Percentiles rank a stretch among this genome's conserved stretches.
These are phyloP conservation scores for Trametes villosa DNA, from an alignment of 768 basidiomycete genomes.

Conservation along the genomic window DNA sequence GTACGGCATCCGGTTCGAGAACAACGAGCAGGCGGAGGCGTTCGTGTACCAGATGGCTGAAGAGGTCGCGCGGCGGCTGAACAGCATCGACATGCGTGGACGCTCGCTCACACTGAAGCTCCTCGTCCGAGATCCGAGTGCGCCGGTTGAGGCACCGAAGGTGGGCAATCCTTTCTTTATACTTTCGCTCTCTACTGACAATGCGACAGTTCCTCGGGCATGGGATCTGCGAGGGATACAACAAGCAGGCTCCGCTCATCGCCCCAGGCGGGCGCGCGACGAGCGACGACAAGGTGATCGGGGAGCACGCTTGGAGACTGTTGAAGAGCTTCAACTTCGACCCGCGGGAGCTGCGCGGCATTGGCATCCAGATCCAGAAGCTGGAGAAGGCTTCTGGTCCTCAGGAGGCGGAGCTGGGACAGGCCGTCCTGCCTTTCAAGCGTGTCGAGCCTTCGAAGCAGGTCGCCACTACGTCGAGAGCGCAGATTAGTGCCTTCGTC, in stretches of 20 bases:
- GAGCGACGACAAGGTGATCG: constrained; percentile 72
- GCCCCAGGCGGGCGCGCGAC: constrained; percentile 71
- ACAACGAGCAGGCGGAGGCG: constrained; percentile 75
- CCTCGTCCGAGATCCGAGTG: constrained; percentile 83
- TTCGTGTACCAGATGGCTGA: constrained; percentile 79
- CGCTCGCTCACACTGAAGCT: constrained; percentile 83
- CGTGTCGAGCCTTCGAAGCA: constrained; percentile 23
- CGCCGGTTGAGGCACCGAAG: constrained; percentile 91
- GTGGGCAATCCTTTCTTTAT: constrained; percentile 40
- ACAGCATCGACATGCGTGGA: constrained; percentile 70
- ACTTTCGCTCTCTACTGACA: neutral
- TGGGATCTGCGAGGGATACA: constrained; percentile 82
- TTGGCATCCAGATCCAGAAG: constrained; percentile 91
- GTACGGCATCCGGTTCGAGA: constrained; percentile 96
- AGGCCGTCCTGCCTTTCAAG: constrained; percentile 65
- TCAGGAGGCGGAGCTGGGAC: constrained; percentile 49
- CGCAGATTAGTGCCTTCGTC: no score
- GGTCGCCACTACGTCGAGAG: neutral
- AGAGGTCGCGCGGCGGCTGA: constrained; percentile 76
- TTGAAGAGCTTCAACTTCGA: constrained; percentile 77
- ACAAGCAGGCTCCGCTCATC: constrained; percentile 66
- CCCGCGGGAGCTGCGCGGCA: constrained; percentile 85
- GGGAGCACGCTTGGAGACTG: constrained; percentile 75
- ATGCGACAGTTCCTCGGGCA: constrained; percentile 83
- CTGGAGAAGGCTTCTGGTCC: constrained; percentile 59